Base-by-base conservation (phyloP, 352 stramenopile species). In the Phytophthora crassamura region DNA sequence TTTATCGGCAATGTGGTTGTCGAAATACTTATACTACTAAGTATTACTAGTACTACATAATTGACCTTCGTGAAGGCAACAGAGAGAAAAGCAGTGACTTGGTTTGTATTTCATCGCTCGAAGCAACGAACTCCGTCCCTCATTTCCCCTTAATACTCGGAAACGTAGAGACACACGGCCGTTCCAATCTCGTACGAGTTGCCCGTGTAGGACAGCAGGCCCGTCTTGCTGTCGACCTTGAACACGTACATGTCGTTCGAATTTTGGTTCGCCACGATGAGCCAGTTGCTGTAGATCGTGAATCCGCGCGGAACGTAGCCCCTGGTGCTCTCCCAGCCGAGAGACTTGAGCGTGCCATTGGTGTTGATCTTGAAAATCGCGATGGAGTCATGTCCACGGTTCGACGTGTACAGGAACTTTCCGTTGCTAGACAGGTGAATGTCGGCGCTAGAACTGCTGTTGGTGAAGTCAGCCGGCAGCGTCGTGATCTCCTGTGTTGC, bases 251-350 rank as follows among this genome's bases (percentile, higher is more conserved):
- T 86, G 48, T 71, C 69, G 61, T 86, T 73, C 20, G 79, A 78
- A 63, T 86, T 68, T 46, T 90, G 82, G 74, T 90, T 88, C 25
- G 79, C 79, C 9, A 86, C 80, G 51, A 91, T 65, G 39, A 91
- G 41, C 43, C 76, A 83, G 16, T 84, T 53, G 15, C 68, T 63
- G 64, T 80, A 80, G 56, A 89, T 60, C 10, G 56, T 59, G 34
- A 91, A 87, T 34, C 69, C 69, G 38, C 80, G 82, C 30, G 82
- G 82, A 14, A 41, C 50, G 18, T 71, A 65, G 41, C 82, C 82
- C 25, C 76, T 71, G 16, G 78, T 77, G 36, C 67, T 64, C 49
- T 84, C 77, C 58, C 70, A 75, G 20, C 71, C 77, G 16, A 85
- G 18, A 0, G 62, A 52, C 53, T 46, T 75, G 14, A 89, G 60